Evolutionary conservation across 345 rosid genomes (phyloP).

Genomic region (Gossypium sturtianum): DNA sequence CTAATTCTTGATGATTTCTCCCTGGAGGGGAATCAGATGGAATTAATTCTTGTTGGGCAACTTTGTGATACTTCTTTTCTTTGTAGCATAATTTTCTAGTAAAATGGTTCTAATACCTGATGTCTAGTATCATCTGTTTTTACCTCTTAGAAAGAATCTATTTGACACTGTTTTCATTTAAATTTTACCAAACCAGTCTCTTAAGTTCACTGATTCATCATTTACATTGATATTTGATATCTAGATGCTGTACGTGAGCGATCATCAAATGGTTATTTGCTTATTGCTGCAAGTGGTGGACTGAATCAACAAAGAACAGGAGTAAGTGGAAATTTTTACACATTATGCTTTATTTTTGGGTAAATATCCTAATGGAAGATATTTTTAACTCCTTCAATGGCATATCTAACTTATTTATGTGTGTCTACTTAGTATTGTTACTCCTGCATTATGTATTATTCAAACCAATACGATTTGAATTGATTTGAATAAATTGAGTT

Average conservation of each 20-base stretch:
- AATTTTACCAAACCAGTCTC: not conserved
- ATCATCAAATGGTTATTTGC: constrained; percentile 87
- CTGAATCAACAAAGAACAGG: constrained; percentile 98
- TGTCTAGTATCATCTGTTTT: not conserved
- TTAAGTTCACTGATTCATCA: not conserved
- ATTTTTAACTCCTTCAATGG: not conserved
- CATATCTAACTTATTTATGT: not conserved
- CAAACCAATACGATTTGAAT: constrained; percentile 1
- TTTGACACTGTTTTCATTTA: not conserved
- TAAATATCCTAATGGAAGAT: constrained; percentile 9
- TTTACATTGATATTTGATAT: constrained; percentile 14
- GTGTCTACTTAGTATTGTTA: not conserved
- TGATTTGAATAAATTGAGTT: constrained; percentile 4
- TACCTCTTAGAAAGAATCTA: not conserved
- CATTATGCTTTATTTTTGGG: not conserved
- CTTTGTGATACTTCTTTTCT: not conserved
- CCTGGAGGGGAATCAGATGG: not conserved
- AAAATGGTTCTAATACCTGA: not conserved
- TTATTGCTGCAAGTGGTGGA: constrained; percentile 97
- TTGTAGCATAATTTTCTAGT: not conserved
- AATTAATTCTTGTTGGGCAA: not conserved
- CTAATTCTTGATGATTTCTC: not conserved
- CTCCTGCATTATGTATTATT: not conserved
- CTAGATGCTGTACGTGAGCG: constrained; percentile 63
- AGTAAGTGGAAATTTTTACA: constrained; percentile 46